Evolutionary conservation across 106 monocot species (phyloP), one percentile per base, ranked within the genome.

Genomic region (Apostasia shenzhenica): DNA sequence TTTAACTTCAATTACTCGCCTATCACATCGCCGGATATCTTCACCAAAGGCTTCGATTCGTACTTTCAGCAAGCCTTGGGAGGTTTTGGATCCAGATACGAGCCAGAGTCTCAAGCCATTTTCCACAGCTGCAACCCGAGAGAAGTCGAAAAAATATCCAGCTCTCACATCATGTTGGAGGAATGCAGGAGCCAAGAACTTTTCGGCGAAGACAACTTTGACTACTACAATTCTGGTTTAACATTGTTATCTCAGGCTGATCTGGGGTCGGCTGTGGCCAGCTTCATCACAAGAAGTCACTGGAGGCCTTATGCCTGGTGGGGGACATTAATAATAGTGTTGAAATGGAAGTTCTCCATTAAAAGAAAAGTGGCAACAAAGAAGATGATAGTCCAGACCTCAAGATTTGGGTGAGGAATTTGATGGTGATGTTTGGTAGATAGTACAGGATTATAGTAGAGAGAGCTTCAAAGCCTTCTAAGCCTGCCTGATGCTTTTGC

Each of bases 271-370:
- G 81, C 80, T 0, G 57, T 78, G 43, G 66, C 61, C 37, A 72
- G 78, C 60, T 89, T 82, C 70, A 53, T 80, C 44, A 72, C 77
- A 3, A 14, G 67, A 69, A 8, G 72, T 69, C 12, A 14, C 70
- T 40, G 67, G 73, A 47, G 73, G 66, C 14, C 75, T 47, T 55
- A 66, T 12, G 41, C 68, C 12, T 66, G 75, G 39, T 93, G 92
- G 88, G 66, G 78, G 14, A 89, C 51, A 44, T 49, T 93, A 14
- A 63, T 83, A 1, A 81, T 57, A 44, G 83, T 93, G 14, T 67
- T 88, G 57, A 80, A 74, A 66, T 91, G 84, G 84, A 80, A 67
- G 57, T 85, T 79, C 61, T 84, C 84, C 57, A 87, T 87, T 10
- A 91, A 80, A 72, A 84, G 67, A 70, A 79, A 79, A 55, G 79